A percentile compares a stretch with the other conserved stretches of the same genome.
Evolutionary conservation across 176 grass and related monocot species (phyloP).

Genomic region (Rhipidocladum racemiflorum): DNA sequence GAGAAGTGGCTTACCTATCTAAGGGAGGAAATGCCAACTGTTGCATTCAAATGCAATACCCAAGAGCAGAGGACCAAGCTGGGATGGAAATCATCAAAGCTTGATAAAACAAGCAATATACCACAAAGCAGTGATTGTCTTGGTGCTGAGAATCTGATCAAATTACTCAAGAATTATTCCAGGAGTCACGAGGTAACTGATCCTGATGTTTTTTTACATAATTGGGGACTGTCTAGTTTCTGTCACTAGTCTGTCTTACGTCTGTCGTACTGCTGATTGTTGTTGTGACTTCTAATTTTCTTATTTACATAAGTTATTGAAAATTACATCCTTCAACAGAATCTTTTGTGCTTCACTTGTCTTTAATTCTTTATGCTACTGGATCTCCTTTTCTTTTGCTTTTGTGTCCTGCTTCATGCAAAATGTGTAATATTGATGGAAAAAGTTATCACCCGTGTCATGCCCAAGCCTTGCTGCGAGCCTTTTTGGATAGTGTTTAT

Average conservation of each 20-base stretch:
- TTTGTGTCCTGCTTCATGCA: not conserved
- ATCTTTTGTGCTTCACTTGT: not conserved
- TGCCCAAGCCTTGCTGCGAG: too few relatives aligned
- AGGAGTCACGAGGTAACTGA: slow-evolving; percentile 82
- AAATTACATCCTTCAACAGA: not conserved
- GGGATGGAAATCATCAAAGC: slow-evolving; percentile 90
- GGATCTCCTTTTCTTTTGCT: not conserved
- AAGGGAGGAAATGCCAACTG: slow-evolving; percentile 79
- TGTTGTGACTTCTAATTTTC: not conserved
- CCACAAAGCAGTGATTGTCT: slow-evolving; percentile 93
- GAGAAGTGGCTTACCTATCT: slow-evolving; percentile 92
- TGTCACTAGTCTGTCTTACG: not conserved
- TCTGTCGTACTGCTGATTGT: slow-evolving; percentile 13
- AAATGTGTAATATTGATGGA: not conserved
- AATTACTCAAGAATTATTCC: slow-evolving; percentile 93
- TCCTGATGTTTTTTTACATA: not conserved
- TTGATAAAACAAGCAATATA: slow-evolving; percentile 58
- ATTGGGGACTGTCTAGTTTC: not conserved
- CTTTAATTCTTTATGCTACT: not conserved
- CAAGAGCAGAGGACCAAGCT: slow-evolving; percentile 92
- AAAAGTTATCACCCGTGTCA: not conserved
- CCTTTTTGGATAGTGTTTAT: too few relatives aligned
- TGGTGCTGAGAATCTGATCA: slow-evolving; percentile 86
- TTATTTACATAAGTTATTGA: not conserved
- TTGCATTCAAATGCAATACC: slow-evolving; percentile 96